A percentile compares a stretch with the other conserved stretches of the same genome.
Conservation (phyloP, 2,329 filamentous ascomycete genomes). For the Rhexocercosporidium sp. region DNA sequence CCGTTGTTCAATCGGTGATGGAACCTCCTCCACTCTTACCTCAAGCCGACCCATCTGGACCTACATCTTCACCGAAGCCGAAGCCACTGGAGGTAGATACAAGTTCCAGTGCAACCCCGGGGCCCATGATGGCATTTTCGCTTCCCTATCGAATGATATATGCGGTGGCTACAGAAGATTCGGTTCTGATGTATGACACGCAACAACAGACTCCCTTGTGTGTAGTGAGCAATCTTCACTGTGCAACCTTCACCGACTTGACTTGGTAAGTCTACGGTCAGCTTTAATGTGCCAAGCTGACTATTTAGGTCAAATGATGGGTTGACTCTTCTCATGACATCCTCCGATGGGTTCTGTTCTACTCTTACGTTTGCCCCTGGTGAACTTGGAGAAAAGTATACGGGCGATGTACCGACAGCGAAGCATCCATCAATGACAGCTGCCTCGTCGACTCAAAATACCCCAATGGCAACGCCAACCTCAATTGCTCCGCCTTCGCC, state of each 20-base stretch:
- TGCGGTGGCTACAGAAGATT: constrained; percentile 95
- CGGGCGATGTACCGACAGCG: constrained; percentile 63
- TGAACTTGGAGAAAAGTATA: constrained; percentile 84
- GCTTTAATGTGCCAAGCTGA: constrained; percentile 18
- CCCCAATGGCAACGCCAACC: constrained; percentile 74
- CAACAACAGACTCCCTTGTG: constrained; percentile 94
- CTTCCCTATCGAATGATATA: constrained; percentile 95
- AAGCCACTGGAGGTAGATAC: constrained; percentile 50
- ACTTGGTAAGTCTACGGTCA: constrained; percentile 74
- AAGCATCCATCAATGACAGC: constrained; percentile 49
- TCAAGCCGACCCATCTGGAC: constrained; percentile 54
- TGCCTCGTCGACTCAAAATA: constrained; percentile 63
- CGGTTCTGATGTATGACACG: constrained; percentile 93
- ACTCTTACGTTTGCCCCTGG: constrained; percentile 82
- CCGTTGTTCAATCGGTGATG: constrained; percentile 71
- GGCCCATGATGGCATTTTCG: constrained; percentile 75
- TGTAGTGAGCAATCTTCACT: constrained; percentile 95
- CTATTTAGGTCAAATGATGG: constrained; percentile 73
- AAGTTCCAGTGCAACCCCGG: constrained; percentile 53
- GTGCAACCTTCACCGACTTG: constrained; percentile 95
- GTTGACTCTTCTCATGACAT: constrained; percentile 87
- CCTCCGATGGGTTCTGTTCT: constrained; percentile 97
- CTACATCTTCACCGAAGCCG: constrained; percentile 56
- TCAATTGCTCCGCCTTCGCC: constrained; percentile 67
- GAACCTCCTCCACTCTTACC: constrained; percentile 74